A percentile compares a stretch with the other conserved stretches of the same genome.
Conservation (phyloP, 345 rosid species). For the Nasturtium officinale region DNA sequence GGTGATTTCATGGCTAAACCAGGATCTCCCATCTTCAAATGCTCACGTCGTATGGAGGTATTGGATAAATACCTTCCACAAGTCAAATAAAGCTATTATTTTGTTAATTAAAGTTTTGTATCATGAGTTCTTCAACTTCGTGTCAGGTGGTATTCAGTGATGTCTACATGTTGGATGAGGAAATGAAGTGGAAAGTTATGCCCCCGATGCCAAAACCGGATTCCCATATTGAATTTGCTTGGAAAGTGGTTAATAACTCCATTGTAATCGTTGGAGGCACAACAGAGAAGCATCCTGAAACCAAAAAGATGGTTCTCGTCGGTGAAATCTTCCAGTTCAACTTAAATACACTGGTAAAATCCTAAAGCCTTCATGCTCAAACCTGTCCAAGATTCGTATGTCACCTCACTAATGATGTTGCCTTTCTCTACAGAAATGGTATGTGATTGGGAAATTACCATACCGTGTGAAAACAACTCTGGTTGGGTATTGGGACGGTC, state of each 20-base stretch:
- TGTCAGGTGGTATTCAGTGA: slow-evolving; percentile 79
- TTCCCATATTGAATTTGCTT: slow-evolving; percentile 97
- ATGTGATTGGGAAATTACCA: slow-evolving; percentile 81
- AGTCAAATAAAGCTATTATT: neutral
- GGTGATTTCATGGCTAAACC: slow-evolving; percentile 99
- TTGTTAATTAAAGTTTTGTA: neutral
- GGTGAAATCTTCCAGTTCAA: slow-evolving; percentile 87
- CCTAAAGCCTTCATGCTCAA: neutral
- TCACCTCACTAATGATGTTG: neutral
- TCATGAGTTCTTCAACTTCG: slow-evolving; percentile 16
- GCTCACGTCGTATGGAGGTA: slow-evolving; percentile 89
- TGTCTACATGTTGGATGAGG: slow-evolving; percentile 89
- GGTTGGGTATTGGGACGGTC: slow-evolving; percentile 84
- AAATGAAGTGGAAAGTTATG: slow-evolving; percentile 83
- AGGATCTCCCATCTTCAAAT: slow-evolving; percentile 95
- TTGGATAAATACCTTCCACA: neutral
- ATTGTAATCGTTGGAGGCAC: slow-evolving; percentile 90
- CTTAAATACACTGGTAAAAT: slow-evolving; percentile 67
- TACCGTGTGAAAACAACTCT: slow-evolving; percentile 86
- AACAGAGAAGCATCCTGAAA: slow-evolving; percentile 88
- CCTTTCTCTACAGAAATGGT: slow-evolving; percentile 71
- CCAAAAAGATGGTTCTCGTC: slow-evolving; percentile 88
- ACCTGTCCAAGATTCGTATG: neutral
- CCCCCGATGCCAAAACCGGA: slow-evolving; percentile 91
- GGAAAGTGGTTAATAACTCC: slow-evolving; percentile 84